Percentiles rank a stretch among this genome's conserved stretches.
Conservation (phyloP, 345 rosid species). For the Odontarrhena argentea region DNA sequence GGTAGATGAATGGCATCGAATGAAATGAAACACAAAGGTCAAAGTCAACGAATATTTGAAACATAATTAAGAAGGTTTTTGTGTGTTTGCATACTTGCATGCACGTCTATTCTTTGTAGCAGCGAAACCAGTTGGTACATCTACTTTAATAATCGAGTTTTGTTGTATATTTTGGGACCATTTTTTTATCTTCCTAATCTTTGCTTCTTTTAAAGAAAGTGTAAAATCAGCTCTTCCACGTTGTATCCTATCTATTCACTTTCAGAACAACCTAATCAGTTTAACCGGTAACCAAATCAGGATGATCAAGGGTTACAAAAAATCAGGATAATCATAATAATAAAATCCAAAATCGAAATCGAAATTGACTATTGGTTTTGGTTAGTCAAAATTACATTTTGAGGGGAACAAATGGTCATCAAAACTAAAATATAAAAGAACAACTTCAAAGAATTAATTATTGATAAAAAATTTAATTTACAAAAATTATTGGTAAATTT, state of each 20-base stretch:
- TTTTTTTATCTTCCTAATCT: slow-evolving; percentile 6
- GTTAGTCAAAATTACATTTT: too few relatives aligned
- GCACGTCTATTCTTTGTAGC: slow-evolving; percentile 33
- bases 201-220: not conserved
- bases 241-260: slow-evolving; percentile 8
- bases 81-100: slow-evolving; percentile 8
- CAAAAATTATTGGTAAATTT: too few relatives aligned
- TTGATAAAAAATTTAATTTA: too few relatives aligned
- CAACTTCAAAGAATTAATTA: too few relatives aligned
- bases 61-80: not conserved
- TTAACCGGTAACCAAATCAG: too few relatives aligned
- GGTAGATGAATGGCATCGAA: slow-evolving; percentile 2
- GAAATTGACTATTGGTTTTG: too few relatives aligned
- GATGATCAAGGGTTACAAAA: too few relatives aligned
- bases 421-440: too few relatives aligned
- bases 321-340: too few relatives aligned
- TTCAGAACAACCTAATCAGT: not conserved
- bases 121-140: slow-evolving; percentile 14
- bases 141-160: slow-evolving; percentile 8
- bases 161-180: not conserved
- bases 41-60: slow-evolving; percentile 11
- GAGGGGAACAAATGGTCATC: too few relatives aligned
- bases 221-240: not conserved
- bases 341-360: too few relatives aligned
- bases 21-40: slow-evolving; percentile 19